Evolutionary conservation across 2,329 filamentous ascomycete species (phyloP).

Genomic region (Botryotinia convoluta): DNA sequence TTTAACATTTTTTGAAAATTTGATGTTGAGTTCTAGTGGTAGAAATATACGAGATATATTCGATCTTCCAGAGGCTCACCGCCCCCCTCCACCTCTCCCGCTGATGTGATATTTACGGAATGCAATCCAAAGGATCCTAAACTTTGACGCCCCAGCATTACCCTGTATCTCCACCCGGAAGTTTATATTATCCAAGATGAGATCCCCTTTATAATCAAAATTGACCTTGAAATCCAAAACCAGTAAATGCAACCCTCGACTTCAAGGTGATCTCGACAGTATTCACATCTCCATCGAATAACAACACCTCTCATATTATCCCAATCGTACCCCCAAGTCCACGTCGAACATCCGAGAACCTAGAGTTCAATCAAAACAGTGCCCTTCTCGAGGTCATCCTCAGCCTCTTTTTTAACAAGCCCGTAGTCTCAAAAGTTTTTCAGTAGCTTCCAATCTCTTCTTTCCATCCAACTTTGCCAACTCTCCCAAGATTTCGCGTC

Average conservation of each 20-base stretch:
- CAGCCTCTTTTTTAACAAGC: neutral
- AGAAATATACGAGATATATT: neutral
- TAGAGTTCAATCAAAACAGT: neutral
- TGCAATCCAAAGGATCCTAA: neutral
- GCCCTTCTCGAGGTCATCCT: neutral
- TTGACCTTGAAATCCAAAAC: neutral
- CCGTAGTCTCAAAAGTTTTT: neutral
- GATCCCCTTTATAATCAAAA: neutral
- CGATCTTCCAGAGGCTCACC: neutral
- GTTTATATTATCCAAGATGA: neutral
- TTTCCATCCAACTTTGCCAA: neutral
- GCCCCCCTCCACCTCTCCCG: neutral
- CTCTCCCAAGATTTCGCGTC: neutral
- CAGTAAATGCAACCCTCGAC: neutral
- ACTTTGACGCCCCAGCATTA: neutral
- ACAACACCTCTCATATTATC: neutral
- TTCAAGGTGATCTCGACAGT: neutral
- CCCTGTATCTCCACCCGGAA: fast-evolving
- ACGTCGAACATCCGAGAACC: neutral
- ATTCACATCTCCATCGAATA: neutral
- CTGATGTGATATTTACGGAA: neutral
- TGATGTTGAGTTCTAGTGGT: neutral
- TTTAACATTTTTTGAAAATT: fast-evolving
- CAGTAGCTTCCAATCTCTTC: neutral
- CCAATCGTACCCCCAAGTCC: fast-evolving